These are phyloP conservation scores for Starmerella gropengiesseri DNA, from an alignment of 805 yeast species.

Conservation along the genomic window DNA sequence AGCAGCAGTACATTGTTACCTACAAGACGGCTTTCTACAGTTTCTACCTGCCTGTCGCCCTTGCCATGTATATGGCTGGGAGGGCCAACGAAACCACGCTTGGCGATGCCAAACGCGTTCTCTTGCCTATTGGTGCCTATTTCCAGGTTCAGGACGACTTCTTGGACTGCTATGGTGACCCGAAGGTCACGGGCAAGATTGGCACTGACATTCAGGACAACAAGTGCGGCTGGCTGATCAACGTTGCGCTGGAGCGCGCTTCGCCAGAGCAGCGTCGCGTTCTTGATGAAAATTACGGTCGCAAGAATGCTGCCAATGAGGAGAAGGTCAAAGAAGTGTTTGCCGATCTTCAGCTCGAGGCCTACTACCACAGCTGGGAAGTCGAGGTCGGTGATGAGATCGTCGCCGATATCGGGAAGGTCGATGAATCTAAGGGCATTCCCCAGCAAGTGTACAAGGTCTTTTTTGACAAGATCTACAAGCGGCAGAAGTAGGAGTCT, in stretches of 20 bases:
- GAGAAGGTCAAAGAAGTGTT: conserved; percentile 61
- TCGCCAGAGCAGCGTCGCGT: conserved; percentile 69
- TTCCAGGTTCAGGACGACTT: conserved; percentile 98
- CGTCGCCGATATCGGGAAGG: conserved; percentile 48
- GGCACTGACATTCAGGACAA: conserved; percentile 98
- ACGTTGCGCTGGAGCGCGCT: conserved; percentile 75
- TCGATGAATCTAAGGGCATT: conserved; percentile 91
- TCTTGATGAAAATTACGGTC: conserved; percentile 84
- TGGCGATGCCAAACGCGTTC: conserved; percentile 74
- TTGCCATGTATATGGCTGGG: conserved; percentile 92
- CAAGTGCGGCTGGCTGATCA: conserved; percentile 96
- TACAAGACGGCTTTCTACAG: conserved; percentile 97
- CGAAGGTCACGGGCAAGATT: conserved; percentile 93
- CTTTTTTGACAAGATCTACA: conserved; percentile 84
- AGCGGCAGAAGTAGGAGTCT: conserved; percentile 64
- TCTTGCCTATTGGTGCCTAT: conserved; percentile 93
- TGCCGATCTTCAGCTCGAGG: conserved; percentile 58
- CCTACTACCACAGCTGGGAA: conserved; percentile 70
- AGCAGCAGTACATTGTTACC: conserved; percentile 90
- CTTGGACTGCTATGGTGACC: conserved; percentile 94
- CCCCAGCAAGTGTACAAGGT: conserved; percentile 73
- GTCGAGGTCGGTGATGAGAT: conserved; percentile 60
- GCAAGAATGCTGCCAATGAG: conserved; percentile 61
- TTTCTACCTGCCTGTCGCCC: conserved; percentile 92
- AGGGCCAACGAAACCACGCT: conserved; percentile 58